Evolutionary conservation across 2,329 filamentous ascomycete species (phyloP), one percentile per base, ranked within the genome.

Genomic region (Exophiala xenobiotica): DNA sequence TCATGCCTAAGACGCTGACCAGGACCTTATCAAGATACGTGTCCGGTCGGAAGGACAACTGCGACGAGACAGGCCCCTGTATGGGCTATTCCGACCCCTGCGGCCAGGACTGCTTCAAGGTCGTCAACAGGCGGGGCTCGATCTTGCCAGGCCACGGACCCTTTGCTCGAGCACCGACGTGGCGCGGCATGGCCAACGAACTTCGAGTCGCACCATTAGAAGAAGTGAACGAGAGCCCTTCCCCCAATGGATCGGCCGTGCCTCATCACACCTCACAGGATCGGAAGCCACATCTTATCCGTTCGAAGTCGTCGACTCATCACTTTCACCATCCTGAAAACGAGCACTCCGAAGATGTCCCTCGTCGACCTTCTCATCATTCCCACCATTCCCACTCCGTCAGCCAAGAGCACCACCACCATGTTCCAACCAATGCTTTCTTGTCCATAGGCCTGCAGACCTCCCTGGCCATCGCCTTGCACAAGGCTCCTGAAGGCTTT

Each of bases 401-500:
- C 22, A 61, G 60, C n/a, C 75, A 75, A 54, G 66, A 71, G 59
- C 90, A 96, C 65, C 92, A 99, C 65, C 92, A 99, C 69, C 93
- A 99, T 68, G 92, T 97, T 2, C 89, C 92, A 0, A 85, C 88
- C 56, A 97, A 97, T 64, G 90, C 89, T 4, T 99, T 96, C 68
- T 77, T 97, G 56, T 88, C 88, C 46, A 93, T 97, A 54, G 91
- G 93, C n/a, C 80, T 99, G 1, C 93, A 99, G 69, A 97, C 93
- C 0, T 92, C 89, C 12, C 85, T 96, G 44, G 93, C 93, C 4
- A 97, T 99, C 57, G 90, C 92, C 6, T 76, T 99, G 1, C 93
- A 99, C 75, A 99, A 99, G 68, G 86, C 97, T 27, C 93, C 93
- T 1, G 93, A 86, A 68, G 83, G 82, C 31, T 86, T 86, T 69